Evolutionary conservation across 257 asterid genomes (phyloP), one percentile per base, ranked within the genome.

Genomic region (Plectranthus barbatus): DNA sequence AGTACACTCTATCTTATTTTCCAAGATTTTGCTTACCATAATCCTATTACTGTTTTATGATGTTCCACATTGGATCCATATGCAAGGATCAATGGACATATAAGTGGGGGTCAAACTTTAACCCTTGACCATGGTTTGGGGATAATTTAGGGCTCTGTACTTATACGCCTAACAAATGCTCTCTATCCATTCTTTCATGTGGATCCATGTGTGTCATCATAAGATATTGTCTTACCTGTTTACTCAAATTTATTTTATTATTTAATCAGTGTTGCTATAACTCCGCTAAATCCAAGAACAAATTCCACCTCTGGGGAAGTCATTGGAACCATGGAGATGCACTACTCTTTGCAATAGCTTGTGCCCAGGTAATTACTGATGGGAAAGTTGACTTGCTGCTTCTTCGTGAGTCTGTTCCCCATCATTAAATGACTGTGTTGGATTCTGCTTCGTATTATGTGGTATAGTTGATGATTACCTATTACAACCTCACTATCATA

Each of bases 241-340:
- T 68, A 52, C 31, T 56, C 64, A 75, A n/a, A 59, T 69, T 65
- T 61, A 56, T n/a, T n/a, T n/a, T n/a, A 44, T 60, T 61, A 0
- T 56, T 55, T 56, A 24, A 61, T 56, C 85, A 93, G 99, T 85
- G 99, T 66, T 95, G 96, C 39, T 93, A 93, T 75, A 93, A 93
- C 77, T 93, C 97, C 15, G 97, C 99, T 36, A 93, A 93, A 64
- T 81, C 99, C 64, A 93, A 93, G 73, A 93, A 93, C 84, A 88
- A 84, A 73, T 90, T 93, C 84, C 97, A 90, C 75, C 86, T 93
- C 20, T 90, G 95, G 97, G 99, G 97, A 79, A 93, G 96, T 61
- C 96, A 87, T 64, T 87, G 97, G 99, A 81, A 94, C 73, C 99
- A 93, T 65, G 99, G 99, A 59, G 99, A 93, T 84, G 87, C 99